Evolutionary conservation across 495 filamentous ascomycete genomes (phyloP), one percentile per base, ranked within the genome.

Genomic region (Hyphodiscus hymeniophilus): DNA sequence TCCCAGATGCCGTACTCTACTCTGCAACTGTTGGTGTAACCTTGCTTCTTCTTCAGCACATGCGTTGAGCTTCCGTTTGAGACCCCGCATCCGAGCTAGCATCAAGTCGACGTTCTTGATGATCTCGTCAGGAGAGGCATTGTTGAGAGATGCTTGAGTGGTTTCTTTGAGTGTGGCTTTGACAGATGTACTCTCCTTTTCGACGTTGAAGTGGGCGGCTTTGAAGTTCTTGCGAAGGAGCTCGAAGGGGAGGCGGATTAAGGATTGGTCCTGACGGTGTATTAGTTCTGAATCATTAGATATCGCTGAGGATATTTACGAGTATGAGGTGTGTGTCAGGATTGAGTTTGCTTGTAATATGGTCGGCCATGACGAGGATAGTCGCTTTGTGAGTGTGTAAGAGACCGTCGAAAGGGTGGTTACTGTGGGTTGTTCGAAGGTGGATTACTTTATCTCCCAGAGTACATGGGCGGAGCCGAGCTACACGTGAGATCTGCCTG

Each of bases 191-290:
- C 78, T 80, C 47, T 90, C 85, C 55, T 82, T 80, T 60, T 97
- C 92, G 58, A 94, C 77, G 47, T 78, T 67, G 51, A 84, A 78
- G 60, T 94, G 92, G 16, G 88, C 82, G 0, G 80, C 76, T 59
- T 95, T 94, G 69, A 96, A 90, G 62, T 94, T 97, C 60, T 87
- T 85, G 45, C 92, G 85, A 34, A 87, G 79, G 45, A 97, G 80
- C 63, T 96, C 91, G 63, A 88, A 79, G 17, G 92, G 92, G 3
- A 96, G 74, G 17, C 89, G 85, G 56, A 98, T 83, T 51, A 96
- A 87, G 20, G 92, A 85, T 79, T 97, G 91, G 64, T 98, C 92
- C 90, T 95, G 43, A 22, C 32, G 33, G 34, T 39, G 17, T 17
- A n/a, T 40, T 49, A 28, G 32, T 72, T 84, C 77, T 15, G 77